Evolutionary conservation across 768 basidiomycete species (phyloP).

Genomic region (Tubosaeta sp.): DNA sequence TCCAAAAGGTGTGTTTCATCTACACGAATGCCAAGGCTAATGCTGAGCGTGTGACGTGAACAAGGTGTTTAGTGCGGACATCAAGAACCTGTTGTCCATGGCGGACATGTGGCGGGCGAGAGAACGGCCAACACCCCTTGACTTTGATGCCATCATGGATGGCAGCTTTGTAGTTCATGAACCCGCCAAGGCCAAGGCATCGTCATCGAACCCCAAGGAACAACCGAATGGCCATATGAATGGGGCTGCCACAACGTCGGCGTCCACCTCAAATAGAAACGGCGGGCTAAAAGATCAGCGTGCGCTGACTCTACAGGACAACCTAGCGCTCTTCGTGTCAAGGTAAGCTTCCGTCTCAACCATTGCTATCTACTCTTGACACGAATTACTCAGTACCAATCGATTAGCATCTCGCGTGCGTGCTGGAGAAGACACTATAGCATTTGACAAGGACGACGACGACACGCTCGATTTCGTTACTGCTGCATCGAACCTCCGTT

Average conservation of each 20-base stretch:
- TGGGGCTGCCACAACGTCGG: constrained; percentile 2
- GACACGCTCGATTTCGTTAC: constrained; percentile 97
- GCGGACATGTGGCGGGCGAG: constrained; percentile 95
- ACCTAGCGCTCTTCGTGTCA: constrained; percentile 74
- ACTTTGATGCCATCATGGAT: constrained; percentile 70
- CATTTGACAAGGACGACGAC: constrained; percentile 98
- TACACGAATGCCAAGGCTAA: neutral
- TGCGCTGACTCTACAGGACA: constrained; percentile 72
- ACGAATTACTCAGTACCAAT: constrained; percentile 53
- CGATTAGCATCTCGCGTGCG: constrained; percentile 67
- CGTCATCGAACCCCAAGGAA: constrained; percentile 16
- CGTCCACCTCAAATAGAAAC: constrained; percentile 11
- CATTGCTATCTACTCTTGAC: constrained; percentile 6
- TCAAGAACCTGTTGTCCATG: constrained; percentile 87
- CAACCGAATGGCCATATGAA: constrained; percentile 26
- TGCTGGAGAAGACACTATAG: constrained; percentile 64
- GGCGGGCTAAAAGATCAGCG: constrained; percentile 76
- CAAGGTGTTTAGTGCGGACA: constrained; percentile 86
- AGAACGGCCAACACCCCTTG: constrained; percentile 79
- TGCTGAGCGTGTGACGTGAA: neutral
- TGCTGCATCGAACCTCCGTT: constrained; percentile 88
- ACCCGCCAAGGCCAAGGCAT: constrained; percentile 14
- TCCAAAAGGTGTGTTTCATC: constrained; percentile 66
- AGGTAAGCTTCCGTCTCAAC: constrained; percentile 50
- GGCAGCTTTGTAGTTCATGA: constrained; percentile 51